These are phyloP conservation scores for Yamadazyma sp. DNA, from an alignment of 1,139 yeast genomes.

Conservation along the genomic window DNA sequence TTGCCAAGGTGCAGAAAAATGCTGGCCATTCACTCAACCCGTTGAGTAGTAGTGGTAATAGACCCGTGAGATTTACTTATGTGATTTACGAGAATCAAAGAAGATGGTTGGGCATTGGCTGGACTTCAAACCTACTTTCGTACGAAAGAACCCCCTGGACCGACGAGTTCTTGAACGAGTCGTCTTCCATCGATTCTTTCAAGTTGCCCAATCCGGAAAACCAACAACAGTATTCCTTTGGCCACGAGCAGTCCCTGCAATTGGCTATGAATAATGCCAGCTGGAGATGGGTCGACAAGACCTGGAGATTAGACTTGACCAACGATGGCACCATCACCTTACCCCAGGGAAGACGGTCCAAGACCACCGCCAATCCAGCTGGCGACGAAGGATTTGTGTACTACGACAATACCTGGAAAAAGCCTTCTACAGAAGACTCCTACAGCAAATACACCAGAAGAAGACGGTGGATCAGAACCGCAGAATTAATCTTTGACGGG, in stretches of 20 bases:
- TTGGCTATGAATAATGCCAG: constrained; percentile 40
- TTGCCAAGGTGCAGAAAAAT: constrained; percentile 59
- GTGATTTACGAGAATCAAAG: constrained; percentile 96
- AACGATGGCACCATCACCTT: constrained; percentile 83
- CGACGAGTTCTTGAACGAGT: constrained; percentile 88
- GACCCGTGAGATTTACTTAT: constrained; percentile 84
- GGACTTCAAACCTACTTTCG: constrained; percentile 89
- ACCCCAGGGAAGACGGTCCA: constrained; percentile 59
- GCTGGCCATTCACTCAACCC: constrained; percentile 32
- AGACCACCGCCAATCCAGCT: constrained; percentile 75
- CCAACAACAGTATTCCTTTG: constrained; percentile 25
- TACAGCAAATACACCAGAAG: constrained; percentile 90
- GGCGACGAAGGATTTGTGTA: constrained; percentile 84
- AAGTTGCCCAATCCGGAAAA: constrained; percentile 70
- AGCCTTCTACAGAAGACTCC: constrained; percentile 84
- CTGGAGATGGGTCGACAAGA: constrained; percentile 94
- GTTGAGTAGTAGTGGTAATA: constrained; percentile 24
- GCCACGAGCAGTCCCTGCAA: constrained; percentile 17
- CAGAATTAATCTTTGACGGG: constrained; percentile 64
- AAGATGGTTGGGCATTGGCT: constrained; percentile 96
- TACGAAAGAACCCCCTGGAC: constrained; percentile 98
- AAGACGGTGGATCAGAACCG: constrained; percentile 94
- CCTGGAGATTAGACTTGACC: constrained; percentile 88
- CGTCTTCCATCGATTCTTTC: constrained; percentile 73
- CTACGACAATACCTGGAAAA: constrained; percentile 92